Evolutionary conservation across 148 eudicot species (phyloP).

Genomic region (Chenopodium suecicum): DNA sequence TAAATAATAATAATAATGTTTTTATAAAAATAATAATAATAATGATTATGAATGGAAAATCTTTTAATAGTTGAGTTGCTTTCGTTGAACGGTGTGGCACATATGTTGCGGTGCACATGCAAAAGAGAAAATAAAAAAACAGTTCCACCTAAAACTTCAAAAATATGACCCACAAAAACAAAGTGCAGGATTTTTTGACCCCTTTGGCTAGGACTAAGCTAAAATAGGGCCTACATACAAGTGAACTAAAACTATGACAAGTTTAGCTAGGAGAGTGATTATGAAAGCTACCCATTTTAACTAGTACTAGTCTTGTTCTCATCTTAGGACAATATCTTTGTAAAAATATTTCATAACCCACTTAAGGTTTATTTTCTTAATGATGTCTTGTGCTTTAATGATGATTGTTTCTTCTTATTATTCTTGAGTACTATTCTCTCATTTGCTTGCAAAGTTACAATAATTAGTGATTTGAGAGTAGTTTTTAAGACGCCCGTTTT

Average conservation of each 20-base stretch:
- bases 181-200: slow-evolving; percentile 19
- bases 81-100: slow-evolving; percentile 26
- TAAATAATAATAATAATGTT: slow-evolving; percentile 13
- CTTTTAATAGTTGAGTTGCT: slow-evolving; percentile 6
- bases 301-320: not conserved
- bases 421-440: too few relatives aligned
- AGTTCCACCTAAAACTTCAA: slow-evolving; percentile 14
- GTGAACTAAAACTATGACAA: not conserved
- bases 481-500: too few relatives aligned
- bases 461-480: too few relatives aligned
- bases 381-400: not conserved
- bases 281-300: not conserved
- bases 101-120: slow-evolving; percentile 32
- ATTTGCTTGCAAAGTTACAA: too few relatives aligned
- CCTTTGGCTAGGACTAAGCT: not conserved
- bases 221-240: not conserved
- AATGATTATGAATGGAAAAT: not conserved
- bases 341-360: not conserved
- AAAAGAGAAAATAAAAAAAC: not conserved
- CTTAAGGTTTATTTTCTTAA: not conserved
- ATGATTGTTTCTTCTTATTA: not conserved
- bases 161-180: slow-evolving; percentile 17
- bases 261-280: not conserved
- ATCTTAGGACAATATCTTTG: not conserved
- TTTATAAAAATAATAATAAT: not conserved